phyloP scores from a whole-genome alignment of 108 stramenopile species.

The Cyclotella choctawhatcheeana region DNA sequence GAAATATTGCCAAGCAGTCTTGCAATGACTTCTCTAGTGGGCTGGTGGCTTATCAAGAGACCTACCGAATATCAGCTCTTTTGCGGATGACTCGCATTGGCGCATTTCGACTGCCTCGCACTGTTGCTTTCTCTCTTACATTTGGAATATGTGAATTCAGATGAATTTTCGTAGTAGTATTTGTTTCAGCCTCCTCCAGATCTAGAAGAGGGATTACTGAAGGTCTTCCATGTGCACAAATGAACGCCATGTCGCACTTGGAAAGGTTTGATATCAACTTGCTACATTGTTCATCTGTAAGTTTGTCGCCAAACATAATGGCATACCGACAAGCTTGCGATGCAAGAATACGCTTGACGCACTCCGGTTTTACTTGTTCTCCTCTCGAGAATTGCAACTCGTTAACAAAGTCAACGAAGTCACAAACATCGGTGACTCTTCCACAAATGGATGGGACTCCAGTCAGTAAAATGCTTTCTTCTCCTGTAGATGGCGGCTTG shows the following conservation, averaged over 20 bases:
- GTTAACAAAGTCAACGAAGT: slow-evolving; percentile 45
- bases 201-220: slow-evolving; percentile 24
- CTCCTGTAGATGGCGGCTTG: slow-evolving; percentile 14
- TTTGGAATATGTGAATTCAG: too few species aligned
- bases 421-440: slow-evolving; percentile 30
- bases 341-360: slow-evolving; percentile 45
- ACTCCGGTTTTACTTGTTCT: slow-evolving; percentile 32
- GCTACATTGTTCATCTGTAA: slow-evolving; percentile 14
- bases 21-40: too few species aligned
- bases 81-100: too few species aligned
- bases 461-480: slow-evolving; percentile 30
- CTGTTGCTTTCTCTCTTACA: too few species aligned
- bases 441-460: slow-evolving; percentile 46
- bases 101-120: too few species aligned
- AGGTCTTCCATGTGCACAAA: slow-evolving; percentile 52
- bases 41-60: too few species aligned
- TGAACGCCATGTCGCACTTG: slow-evolving; percentile 42
- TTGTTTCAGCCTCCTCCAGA: slow-evolving; percentile 15
- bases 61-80: too few species aligned
- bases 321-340: slow-evolving; percentile 57
- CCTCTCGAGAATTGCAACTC: slow-evolving; percentile 30
- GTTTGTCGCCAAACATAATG: slow-evolving; percentile 55
- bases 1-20: too few species aligned
- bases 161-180: too few species aligned
- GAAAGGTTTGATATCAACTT: slow-evolving; percentile 32